Conservation (phyloP, 495 filamentous ascomycete genomes). For the Hypomontagnella monticulosa region DNA sequence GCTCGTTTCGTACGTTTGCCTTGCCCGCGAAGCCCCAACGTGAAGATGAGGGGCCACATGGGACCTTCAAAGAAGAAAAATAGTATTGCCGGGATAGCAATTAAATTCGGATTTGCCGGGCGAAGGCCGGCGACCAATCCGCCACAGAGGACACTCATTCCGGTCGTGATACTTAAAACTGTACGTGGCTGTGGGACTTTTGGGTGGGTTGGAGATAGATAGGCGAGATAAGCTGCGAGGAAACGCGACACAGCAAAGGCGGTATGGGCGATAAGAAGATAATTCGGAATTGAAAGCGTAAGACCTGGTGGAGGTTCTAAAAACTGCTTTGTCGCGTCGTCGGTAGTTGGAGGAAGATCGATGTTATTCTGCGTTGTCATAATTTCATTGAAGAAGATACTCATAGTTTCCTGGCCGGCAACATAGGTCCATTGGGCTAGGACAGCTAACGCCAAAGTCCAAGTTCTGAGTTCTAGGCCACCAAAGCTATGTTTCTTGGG, state of each 20-base stretch:
- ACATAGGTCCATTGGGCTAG: slow-evolving; percentile 79
- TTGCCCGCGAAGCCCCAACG: slow-evolving; percentile 73
- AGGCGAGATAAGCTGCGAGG: slow-evolving; percentile 57
- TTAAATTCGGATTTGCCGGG: slow-evolving; percentile 59
- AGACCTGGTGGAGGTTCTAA: slow-evolving; percentile 52
- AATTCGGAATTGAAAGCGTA: slow-evolving; percentile 64
- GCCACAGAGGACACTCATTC: slow-evolving; percentile 55
- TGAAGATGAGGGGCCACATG: slow-evolving; percentile 77
- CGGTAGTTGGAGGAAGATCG: slow-evolving; percentile 51
- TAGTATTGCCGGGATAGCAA: slow-evolving; percentile 66
- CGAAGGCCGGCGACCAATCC: slow-evolving; percentile 59
- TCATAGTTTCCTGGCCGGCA: slow-evolving; percentile 75
- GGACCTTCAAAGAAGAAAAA: slow-evolving; percentile 76
- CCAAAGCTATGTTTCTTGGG: slow-evolving; percentile 50
- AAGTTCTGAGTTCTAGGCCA: slow-evolving; percentile 51
- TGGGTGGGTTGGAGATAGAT: slow-evolving; percentile 58
- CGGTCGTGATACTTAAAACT: slow-evolving; percentile 59
- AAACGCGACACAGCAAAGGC: slow-evolving; percentile 61
- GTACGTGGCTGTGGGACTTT: slow-evolving; percentile 62
- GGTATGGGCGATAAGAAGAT: slow-evolving; percentile 57
- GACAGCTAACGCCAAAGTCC: slow-evolving; percentile 67
- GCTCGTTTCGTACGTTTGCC: slow-evolving; percentile 76
- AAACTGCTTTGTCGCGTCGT: background rate
- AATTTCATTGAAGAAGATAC: slow-evolving; percentile 68
- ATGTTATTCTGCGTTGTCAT: slow-evolving; percentile 55